Base-by-base conservation (phyloP, 2,329 filamentous ascomycete genomes). In the Emmonsiellopsis sp. region DNA sequence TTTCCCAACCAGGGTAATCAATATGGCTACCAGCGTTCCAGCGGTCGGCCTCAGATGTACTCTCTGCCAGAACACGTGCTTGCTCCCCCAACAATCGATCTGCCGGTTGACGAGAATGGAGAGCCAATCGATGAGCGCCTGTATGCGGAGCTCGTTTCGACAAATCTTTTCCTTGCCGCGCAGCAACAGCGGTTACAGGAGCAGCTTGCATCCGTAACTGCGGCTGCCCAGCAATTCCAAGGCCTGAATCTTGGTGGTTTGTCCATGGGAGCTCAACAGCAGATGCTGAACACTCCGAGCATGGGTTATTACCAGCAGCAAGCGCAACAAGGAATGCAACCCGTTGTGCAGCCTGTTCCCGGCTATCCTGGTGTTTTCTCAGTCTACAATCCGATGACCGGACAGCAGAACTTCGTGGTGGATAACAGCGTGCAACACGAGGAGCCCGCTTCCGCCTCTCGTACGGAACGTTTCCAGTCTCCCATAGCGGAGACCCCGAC, bases 101-200 rank as follows among this genome's bases (percentile, higher is more conserved):
- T 93, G 51, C 72, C 73, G 42, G 80, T 85, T 55, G 82, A 85
- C 58, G 79, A 84, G 62, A 78, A 78, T 46, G 82, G 86, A 61
- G 81, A 87, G 56, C 79, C 84, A 61, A 87, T 95, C 74, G 93
- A 97, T 63, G 89, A 91, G 51, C 85, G 82, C 56, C 71, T 94
- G 51, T 93, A 95, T 61, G 88, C 90, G 51, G 89, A 95, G 71
- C 78, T 97, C 58, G 82, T 96, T 65, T 87, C 89, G 54, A 94
- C 90, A 63, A 95, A 96, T 69, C 75, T 93, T 67, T 95, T 94
- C 66, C 80, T 98, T 49, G 89, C 90, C 42, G 89, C 95, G 66
- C 91, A 95, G 72, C 92, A 97, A 73, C 90, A 95, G 74, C 86
- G 88, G 59, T 82, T 97, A 51, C 91, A 97, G 73, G 91, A 96